Conservation (phyloP, 1,284 basidiomycete genomes). For the Cystobasidium pallidum region DNA sequence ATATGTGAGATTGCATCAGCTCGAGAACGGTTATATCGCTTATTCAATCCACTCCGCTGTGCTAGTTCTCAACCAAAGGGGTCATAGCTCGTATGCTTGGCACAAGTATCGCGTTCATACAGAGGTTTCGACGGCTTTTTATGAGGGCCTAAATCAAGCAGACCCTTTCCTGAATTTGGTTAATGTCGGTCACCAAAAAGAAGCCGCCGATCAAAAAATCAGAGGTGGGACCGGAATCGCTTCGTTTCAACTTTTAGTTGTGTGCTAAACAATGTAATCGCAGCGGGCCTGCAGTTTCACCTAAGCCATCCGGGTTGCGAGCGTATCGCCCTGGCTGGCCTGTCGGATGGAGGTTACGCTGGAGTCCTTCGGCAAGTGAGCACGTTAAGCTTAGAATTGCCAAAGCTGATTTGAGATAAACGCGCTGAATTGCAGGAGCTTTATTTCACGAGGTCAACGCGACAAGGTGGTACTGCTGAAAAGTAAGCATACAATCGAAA, state of each 20-base stretch:
- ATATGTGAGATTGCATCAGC: neutral
- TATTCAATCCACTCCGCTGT: neutral
- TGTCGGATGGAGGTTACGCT: neutral
- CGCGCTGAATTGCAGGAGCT: neutral
- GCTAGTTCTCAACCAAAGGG: slow-evolving; percentile 10
- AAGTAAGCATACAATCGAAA: neutral
- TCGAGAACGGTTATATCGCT: too few species aligned
- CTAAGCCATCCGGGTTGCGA: neutral
- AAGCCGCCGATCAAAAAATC: slow-evolving; percentile 14
- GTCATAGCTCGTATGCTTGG: neutral
- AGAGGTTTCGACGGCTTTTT: slow-evolving; percentile 4
- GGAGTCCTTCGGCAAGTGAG: neutral
- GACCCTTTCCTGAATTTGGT: slow-evolving; percentile 19
- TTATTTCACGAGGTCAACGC: slow-evolving; percentile 4
- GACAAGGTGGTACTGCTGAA: slow-evolving; percentile 13
- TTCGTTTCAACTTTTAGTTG: neutral
- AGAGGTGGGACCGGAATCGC: neutral
- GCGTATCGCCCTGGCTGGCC: slow-evolving; percentile 3
- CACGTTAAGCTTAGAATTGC: neutral
- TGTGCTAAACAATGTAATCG: neutral
- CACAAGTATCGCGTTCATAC: slow-evolving; percentile 1
- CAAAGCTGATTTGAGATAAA: neutral
- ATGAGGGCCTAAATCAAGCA: slow-evolving; percentile 16
- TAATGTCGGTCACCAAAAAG: slow-evolving; percentile 8
- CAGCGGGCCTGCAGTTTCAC: slow-evolving; percentile 1